These are phyloP conservation scores for Candida germanica DNA, from an alignment of 805 yeast species.

Conservation along the genomic window DNA sequence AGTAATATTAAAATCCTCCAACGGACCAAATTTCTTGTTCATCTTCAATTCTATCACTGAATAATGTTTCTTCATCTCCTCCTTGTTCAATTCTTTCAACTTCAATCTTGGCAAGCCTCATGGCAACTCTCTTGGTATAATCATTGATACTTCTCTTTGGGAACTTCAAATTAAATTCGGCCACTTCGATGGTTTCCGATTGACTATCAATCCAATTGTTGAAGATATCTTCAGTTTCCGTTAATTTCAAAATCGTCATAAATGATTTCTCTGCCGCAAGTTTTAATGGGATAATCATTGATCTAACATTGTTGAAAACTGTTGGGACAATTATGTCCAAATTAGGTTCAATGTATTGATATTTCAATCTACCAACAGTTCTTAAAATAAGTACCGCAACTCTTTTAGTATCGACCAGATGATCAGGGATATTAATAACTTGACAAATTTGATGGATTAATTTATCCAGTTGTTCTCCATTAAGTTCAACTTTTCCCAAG, in stretches of 20 bases:
- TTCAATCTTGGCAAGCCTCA: slow-evolving; percentile 80
- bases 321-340: slow-evolving; percentile 62
- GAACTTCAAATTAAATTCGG: slow-evolving; percentile 38
- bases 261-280: slow-evolving; percentile 92
- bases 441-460: slow-evolving; percentile 52
- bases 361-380: slow-evolving; percentile 66
- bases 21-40: slow-evolving; percentile 76
- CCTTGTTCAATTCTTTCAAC: slow-evolving; percentile 86
- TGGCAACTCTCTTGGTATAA: slow-evolving; percentile 87
- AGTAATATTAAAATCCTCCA: slow-evolving; percentile 6
- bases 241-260: slow-evolving; percentile 65
- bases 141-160: slow-evolving; percentile 78
- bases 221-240: slow-evolving; percentile 62
- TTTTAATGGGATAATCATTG: slow-evolving; percentile 85
- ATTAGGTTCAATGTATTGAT: slow-evolving; percentile 48
- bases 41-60: slow-evolving; percentile 82
- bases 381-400: slow-evolving; percentile 71
- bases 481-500: slow-evolving; percentile 45
- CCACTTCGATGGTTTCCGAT: slow-evolving; percentile 34
- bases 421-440: slow-evolving; percentile 50
- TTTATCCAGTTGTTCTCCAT: slow-evolving; percentile 37
- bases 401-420: slow-evolving; percentile 75
- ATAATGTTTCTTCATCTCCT: slow-evolving; percentile 84
- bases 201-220: slow-evolving; percentile 59
- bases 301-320: slow-evolving; percentile 80